These are phyloP conservation scores for Withania somnifera DNA, from an alignment of 305 asterid genomes.

Conservation along the genomic window DNA sequence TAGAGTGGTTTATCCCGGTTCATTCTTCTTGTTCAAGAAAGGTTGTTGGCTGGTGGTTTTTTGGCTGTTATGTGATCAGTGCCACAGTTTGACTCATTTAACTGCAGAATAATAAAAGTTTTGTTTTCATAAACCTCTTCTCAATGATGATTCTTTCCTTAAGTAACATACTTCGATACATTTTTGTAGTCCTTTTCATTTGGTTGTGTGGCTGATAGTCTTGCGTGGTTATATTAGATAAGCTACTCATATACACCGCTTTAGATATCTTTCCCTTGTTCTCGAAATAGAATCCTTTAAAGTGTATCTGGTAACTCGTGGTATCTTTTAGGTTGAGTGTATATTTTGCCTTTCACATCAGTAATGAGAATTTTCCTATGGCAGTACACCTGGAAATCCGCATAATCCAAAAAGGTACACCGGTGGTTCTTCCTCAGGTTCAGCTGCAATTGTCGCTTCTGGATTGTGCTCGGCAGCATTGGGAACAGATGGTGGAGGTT, in stretches of 20 bases:
- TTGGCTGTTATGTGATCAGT: background rate
- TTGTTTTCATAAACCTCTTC: background rate
- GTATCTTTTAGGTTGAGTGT: background rate
- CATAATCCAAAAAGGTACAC: constrained; percentile 90
- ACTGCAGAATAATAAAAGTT: background rate
- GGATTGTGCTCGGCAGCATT: constrained; percentile 93
- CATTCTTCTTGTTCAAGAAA: background rate
- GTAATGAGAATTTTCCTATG: constrained; percentile 11
- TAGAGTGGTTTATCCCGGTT: background rate
- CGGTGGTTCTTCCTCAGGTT: constrained; percentile 96
- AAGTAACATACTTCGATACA: background rate
- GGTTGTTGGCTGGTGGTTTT: background rate
- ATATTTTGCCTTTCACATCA: background rate
- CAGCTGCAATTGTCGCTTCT: constrained; percentile 89
- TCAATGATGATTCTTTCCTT: background rate
- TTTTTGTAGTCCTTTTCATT: background rate
- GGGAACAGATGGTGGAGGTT: constrained; percentile 99
- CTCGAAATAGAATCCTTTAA: background rate
- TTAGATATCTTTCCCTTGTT: background rate
- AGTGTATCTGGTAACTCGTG: background rate
- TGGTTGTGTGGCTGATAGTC: background rate
- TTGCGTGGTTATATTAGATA: background rate
- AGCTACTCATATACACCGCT: background rate
- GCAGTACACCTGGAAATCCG: constrained; percentile 91
- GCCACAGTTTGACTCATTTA: background rate